Percentiles rank a stretch among this genome's conserved stretches.
phyloP scores from a whole-genome alignment of 2,329 filamentous ascomycete genomes.

The Diplodia seriata region DNA sequence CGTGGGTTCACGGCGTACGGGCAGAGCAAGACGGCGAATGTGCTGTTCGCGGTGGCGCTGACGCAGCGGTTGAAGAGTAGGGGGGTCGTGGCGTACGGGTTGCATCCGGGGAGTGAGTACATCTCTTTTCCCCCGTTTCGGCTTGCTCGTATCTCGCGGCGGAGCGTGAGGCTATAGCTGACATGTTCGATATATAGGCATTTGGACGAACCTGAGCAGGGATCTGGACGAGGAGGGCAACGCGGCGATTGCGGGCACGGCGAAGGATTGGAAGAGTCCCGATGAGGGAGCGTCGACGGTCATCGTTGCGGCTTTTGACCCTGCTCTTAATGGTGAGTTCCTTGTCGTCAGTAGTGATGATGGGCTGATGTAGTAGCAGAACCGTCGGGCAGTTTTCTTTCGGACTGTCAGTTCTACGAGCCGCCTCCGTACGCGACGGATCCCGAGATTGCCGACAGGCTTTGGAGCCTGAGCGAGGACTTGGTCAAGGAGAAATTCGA shows the following conservation, averaged over 20 bases:
- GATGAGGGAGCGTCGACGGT: slow-evolving; percentile 44
- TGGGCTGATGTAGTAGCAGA: slow-evolving; percentile 18
- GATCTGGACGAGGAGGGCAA: slow-evolving; percentile 12
- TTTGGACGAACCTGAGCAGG: slow-evolving; percentile 26
- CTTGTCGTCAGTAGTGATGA: no score
- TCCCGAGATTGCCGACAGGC: slow-evolving; percentile 39
- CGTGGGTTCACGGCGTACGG: slow-evolving; percentile 35
- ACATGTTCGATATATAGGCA: slow-evolving; percentile 7
- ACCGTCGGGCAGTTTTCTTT: slow-evolving; percentile 42
- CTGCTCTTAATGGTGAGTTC: slow-evolving; percentile 36
- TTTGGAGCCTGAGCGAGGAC: slow-evolving; percentile 46
- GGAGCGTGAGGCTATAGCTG: neutral
- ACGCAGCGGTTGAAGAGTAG: slow-evolving; percentile 38
- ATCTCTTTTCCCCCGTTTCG: neutral
- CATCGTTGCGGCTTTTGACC: slow-evolving; percentile 44
- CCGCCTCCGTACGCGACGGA: slow-evolving; percentile 38
- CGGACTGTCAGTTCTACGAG: slow-evolving; percentile 39
- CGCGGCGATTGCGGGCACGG: slow-evolving; percentile 10
- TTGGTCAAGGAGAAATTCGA: slow-evolving; percentile 42
- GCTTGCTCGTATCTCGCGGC: neutral
- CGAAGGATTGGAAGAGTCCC: slow-evolving; percentile 36
- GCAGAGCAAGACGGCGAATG: slow-evolving; percentile 40
- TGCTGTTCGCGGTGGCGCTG: slow-evolving; percentile 40
- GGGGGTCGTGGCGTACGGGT: slow-evolving; percentile 40
- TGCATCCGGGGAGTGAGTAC: slow-evolving; percentile 41